Conservation (phyloP, 441 rosid species). For the Gossypium schwendimanii region DNA sequence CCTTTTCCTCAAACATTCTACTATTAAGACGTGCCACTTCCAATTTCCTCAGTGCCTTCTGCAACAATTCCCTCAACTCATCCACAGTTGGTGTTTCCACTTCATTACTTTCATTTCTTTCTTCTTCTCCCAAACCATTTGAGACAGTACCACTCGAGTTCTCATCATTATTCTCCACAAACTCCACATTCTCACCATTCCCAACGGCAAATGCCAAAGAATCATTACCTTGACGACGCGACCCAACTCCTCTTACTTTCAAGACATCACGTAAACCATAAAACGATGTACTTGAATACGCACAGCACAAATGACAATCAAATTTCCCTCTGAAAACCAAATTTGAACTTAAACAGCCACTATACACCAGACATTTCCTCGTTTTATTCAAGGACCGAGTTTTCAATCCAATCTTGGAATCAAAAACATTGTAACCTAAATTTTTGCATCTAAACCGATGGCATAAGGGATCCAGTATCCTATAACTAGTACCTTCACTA, state of each 20-base stretch:
- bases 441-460: constrained; percentile 33
- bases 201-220: constrained; percentile 52
- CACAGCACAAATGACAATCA: constrained; percentile 17
- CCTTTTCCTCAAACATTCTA: constrained; percentile 81
- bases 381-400: constrained; percentile 18
- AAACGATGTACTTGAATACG: constrained; percentile 22
- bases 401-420: constrained; percentile 26
- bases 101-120: constrained; percentile 34
- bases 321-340: constrained; percentile 23
- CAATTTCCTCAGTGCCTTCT: constrained; percentile 53
- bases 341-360: constrained; percentile 26
- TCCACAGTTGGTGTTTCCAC: constrained; percentile 37
- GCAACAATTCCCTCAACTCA: constrained; percentile 58
- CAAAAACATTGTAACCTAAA: constrained; percentile 28
- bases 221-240: constrained; percentile 57
- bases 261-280: constrained; percentile 21
- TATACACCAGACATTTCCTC: constrained; percentile 20
- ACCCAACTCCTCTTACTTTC: constrained; percentile 28
- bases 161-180: constrained; percentile 32
- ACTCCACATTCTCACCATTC: constrained; percentile 44
- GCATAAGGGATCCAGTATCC: constrained; percentile 24
- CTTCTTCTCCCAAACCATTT: constrained; percentile 26
- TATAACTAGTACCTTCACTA: constrained; percentile 29
- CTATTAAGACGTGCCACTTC: constrained; percentile 77
- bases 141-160: constrained; percentile 22